Evolutionary conservation across 1,139 yeast genomes (phyloP), one percentile per base, ranked within the genome.

Genomic region (Blastobotrys proliferans): DNA sequence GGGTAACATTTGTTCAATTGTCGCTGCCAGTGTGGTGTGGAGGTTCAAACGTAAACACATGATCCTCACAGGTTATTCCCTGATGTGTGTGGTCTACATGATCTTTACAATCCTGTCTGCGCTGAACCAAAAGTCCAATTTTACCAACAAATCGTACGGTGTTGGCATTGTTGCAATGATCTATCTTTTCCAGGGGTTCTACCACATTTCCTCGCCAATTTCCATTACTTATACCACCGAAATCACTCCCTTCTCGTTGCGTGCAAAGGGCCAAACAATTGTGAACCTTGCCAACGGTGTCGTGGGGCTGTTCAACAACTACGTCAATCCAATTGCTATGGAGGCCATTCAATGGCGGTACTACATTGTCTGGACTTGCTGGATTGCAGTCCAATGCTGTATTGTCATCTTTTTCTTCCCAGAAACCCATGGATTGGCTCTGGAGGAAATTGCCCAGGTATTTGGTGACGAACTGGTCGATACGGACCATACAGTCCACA

Each of bases 371-470:
- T 68, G 61, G 53, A 43, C 43, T 28, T 40, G 40, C 41, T 48
- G 52, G 52, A 43, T 54, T 11, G 44, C 44, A 6, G 50, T 51
- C 19, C 51, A 51, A 41, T 43, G 46, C 32, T 22, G 40, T 17
- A 41, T 85, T 60, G 84, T 85, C 36, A 83, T 70, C 67, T 82
- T 87, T 73, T 79, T 86, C 60, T 85, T 88, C 60, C 97, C 97
- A 25, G 98, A 92, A 68, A 79, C 94, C 35, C 79, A 94, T 3
- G 94, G 95, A 32, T 74, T 88, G 60, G 90, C 86, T 56, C 73
- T 92, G 53, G 98, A 92, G 64, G 97, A 90, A 64, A 87, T 94
- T 35, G 43, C 50, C 20, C 47, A 45, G 28, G 52, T 50, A 9
- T 52, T 53, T 37, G 56, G 51, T 22, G 55, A 53, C 24, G 46